These are phyloP conservation scores for Arabidopsis hybrid DNA, from an alignment of 441 rosid genomes.

Conservation along the genomic window DNA sequence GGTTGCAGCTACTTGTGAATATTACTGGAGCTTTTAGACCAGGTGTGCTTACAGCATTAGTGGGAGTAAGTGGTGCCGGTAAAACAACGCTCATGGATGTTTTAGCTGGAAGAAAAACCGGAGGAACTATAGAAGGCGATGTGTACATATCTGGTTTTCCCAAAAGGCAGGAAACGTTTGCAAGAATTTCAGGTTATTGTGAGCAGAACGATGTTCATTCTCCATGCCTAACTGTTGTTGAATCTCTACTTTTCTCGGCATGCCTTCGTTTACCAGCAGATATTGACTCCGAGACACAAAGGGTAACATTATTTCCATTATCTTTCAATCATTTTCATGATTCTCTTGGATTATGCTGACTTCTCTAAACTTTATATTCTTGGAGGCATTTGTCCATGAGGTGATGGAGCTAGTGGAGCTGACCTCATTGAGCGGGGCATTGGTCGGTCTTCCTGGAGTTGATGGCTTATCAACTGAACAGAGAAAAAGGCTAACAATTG, in stretches of 20 bases:
- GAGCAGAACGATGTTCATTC: slow-evolving; percentile 98
- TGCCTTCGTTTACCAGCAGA: slow-evolving; percentile 88
- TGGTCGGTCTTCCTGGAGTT: slow-evolving; percentile 96
- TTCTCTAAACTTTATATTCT: slow-evolving; percentile 35
- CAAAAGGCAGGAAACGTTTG: slow-evolving; percentile 94
- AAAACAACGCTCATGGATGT: slow-evolving; percentile 99
- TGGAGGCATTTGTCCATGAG: slow-evolving; percentile 94
- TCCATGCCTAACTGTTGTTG: slow-evolving; percentile 88
- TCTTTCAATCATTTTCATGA: slow-evolving; percentile 9
- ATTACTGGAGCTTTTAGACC: slow-evolving; percentile 97
- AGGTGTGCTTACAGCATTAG: slow-evolving; percentile 89
- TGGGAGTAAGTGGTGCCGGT: slow-evolving; percentile 98
- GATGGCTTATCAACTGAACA: slow-evolving; percentile 96
- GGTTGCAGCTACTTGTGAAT: slow-evolving; percentile 82
- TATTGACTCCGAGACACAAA: slow-evolving; percentile 77
- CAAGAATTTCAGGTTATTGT: slow-evolving; percentile 95
- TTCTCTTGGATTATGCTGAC: slow-evolving; percentile 34
- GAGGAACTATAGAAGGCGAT: slow-evolving; percentile 84
- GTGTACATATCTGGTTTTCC: slow-evolving; percentile 86
- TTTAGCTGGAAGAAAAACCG: slow-evolving; percentile 96
- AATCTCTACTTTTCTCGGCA: slow-evolving; percentile 94
- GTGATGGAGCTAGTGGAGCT: slow-evolving; percentile 99
- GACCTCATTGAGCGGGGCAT: slow-evolving; percentile 78
- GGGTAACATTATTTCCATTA: slow-evolving; percentile 50
- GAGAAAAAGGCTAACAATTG: slow-evolving; percentile 90